Percentiles rank a stretch among this genome's conserved stretches.
Evolutionary conservation across 2,329 filamentous ascomycete genomes (phyloP).

Genomic region (Hypoxylon sp.): DNA sequence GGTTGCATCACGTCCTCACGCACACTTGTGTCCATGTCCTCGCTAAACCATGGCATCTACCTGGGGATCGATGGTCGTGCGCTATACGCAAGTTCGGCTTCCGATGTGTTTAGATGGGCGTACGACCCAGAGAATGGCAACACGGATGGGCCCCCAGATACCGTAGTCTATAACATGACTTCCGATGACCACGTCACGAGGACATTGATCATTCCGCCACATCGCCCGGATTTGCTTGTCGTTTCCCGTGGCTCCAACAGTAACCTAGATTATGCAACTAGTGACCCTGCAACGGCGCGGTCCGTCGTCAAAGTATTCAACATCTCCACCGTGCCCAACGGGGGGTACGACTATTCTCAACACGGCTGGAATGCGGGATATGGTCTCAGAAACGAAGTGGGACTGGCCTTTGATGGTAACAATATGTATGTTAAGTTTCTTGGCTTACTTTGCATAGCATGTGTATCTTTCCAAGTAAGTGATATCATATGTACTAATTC

Average conservation of each 20-base stretch:
- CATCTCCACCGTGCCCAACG: slow-evolving; percentile 43
- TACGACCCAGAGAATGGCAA: slow-evolving; percentile 65
- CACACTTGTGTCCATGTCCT: slow-evolving; percentile 40
- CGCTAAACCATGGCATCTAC: slow-evolving; percentile 61
- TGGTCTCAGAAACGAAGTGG: slow-evolving; percentile 76
- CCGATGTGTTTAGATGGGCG: slow-evolving; percentile 67
- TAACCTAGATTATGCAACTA: slow-evolving; percentile 68
- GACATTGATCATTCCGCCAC: slow-evolving; percentile 67
- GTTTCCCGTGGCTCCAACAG: slow-evolving; percentile 69
- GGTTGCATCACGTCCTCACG: slow-evolving; percentile 49
- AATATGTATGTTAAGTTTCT: slow-evolving; percentile 57
- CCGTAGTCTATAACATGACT: slow-evolving; percentile 68
- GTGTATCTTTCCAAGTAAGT: background rate
- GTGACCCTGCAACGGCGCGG: slow-evolving; percentile 63
- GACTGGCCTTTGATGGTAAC: slow-evolving; percentile 59
- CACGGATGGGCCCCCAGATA: slow-evolving; percentile 54
- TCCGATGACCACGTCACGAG: slow-evolving; percentile 68
- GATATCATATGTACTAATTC: background rate
- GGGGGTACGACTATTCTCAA: slow-evolving; percentile 60
- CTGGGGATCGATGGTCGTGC: slow-evolving; percentile 56
- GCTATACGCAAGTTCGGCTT: slow-evolving; percentile 62
- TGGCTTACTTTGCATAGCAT: no score
- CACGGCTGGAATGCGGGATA: slow-evolving; percentile 61
- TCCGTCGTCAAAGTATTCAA: slow-evolving; percentile 69
- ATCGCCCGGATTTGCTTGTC: slow-evolving; percentile 65